Base-by-base conservation (phyloP, 768 basidiomycete genomes). In the Mycena sanguinolenta region DNA sequence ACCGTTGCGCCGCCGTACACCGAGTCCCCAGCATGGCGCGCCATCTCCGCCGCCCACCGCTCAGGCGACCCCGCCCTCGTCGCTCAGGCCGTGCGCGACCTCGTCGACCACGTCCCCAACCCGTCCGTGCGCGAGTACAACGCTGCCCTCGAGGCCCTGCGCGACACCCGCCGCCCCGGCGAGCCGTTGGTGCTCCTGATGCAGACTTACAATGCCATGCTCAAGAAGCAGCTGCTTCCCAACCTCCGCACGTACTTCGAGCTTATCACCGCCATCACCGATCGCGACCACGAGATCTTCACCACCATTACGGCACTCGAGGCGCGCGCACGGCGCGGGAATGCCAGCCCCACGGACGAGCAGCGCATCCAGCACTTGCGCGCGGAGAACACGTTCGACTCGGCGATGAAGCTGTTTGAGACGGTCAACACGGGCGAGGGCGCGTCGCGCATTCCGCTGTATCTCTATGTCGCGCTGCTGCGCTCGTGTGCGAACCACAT, bases 341-440 rank as follows among this genome's bases (percentile, higher is more conserved):
- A 79, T 19, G 74, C 65, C 6, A 60, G 66, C 28, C 54, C 63
- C 1, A 54, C 75, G 9, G 76, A 79, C 4, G 39, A 55, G 0
- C 76, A 76, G 27, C 84, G 84, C 12, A 83, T 88, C 46, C 79
- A 78, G 0, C 69, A 79, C 2, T 85, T 95, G 27, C 81, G 82
- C 25, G 74, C 83, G 32, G 95, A 97, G 77, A 87, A 89, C 74
- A 95, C 93, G 71, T 91, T 95, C 69, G 76, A 82, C 0, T 86
- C 89, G 0, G 95, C 95, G 0, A 82, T 95, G 81, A 85, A 88
- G 19, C 81, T 97, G 19, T 96, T 96, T 79, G 85, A 92, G 28
- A 85, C 89, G 0, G 85, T 90, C 21, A 81, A 85, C 32, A 77
- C 84, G 10, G 78, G 84, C 12, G 69, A 76, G 19, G 79, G 80